Conservation (phyloP, 2,329 filamentous ascomycete genomes). For the Pleurostoma richardsiae region DNA sequence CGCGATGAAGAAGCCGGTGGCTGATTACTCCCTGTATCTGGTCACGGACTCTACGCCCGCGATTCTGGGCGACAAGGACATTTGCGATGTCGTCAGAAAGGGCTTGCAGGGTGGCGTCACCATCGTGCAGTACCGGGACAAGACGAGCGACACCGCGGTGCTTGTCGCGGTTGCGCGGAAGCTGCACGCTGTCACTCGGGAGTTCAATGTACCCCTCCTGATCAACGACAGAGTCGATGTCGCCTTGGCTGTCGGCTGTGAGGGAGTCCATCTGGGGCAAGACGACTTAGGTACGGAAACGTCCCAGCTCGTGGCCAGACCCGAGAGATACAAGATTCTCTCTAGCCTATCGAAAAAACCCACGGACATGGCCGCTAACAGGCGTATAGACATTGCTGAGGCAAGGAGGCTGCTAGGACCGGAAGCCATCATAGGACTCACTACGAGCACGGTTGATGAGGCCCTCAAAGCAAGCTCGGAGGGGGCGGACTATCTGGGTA, state of each 20-base stretch:
- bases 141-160: slow-evolving; percentile 67
- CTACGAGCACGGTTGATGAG: slow-evolving; percentile 70
- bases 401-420: slow-evolving; percentile 71
- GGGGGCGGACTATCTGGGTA: slow-evolving; percentile 86
- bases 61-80: slow-evolving; percentile 67
- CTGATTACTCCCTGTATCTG: slow-evolving; percentile 81
- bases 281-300: slow-evolving; percentile 71
- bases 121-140: slow-evolving; percentile 87
- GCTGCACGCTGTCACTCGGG: slow-evolving; percentile 66
- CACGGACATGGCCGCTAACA: background rate
- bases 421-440: slow-evolving; percentile 82
- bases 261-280: slow-evolving; percentile 92
- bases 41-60: slow-evolving; percentile 90
- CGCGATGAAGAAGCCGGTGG: slow-evolving; percentile 10
- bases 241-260: slow-evolving; percentile 76
- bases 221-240: slow-evolving; percentile 95
- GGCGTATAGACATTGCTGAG: slow-evolving; percentile 44
- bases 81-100: slow-evolving; percentile 68
- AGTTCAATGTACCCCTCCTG: slow-evolving; percentile 69
- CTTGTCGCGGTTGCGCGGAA: slow-evolving; percentile 66
- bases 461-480: slow-evolving; percentile 64
- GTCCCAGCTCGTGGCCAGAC: background rate
- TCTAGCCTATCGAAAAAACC: slow-evolving; percentile 2
- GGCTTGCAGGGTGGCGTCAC: slow-evolving; percentile 77
- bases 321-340: slow-evolving; percentile 2